phyloP scores from a whole-genome alignment of 2,329 filamentous ascomycete genomes.

The Lecanicillium sp. region DNA sequence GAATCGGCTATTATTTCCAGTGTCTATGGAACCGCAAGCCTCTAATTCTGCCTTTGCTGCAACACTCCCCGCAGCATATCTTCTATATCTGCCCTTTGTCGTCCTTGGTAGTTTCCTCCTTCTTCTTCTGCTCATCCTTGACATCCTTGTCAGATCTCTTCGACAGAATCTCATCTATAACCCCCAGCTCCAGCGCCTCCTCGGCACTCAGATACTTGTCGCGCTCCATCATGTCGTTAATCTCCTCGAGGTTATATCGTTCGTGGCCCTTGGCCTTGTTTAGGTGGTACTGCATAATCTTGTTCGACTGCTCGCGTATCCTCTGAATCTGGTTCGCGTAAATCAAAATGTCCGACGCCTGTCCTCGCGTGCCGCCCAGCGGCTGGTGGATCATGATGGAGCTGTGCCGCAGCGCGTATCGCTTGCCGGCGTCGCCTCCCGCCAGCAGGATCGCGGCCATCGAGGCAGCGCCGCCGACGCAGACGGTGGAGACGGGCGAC shows the following conservation, averaged over 20 bases:
- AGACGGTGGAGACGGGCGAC: constrained; percentile 88
- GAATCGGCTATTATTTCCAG: too few species aligned
- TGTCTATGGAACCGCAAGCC: too few species aligned
- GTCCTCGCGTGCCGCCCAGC: constrained; percentile 61
- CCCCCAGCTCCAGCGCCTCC: constrained; percentile 82
- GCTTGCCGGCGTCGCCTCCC: constrained; percentile 75
- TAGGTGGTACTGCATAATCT: constrained; percentile 81
- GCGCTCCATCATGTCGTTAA: constrained; percentile 93
- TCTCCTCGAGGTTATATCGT: constrained; percentile 70
- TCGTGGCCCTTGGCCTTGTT: constrained; percentile 69
- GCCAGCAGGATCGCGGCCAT: constrained; percentile 89
- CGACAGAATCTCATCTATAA: constrained; percentile 83
- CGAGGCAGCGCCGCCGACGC: constrained; percentile 85
- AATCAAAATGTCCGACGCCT: constrained; percentile 80
- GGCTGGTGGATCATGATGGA: constrained; percentile 98
- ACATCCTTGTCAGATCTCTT: constrained; percentile 41
- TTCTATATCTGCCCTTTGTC: too few species aligned
- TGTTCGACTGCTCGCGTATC: constrained; percentile 76
- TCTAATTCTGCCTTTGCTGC: too few species aligned
- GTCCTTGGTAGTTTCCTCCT: constrained; percentile 11
- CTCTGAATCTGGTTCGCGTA: constrained; percentile 95
- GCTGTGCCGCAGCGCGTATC: constrained; percentile 86
- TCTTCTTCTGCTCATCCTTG: constrained; percentile 25
- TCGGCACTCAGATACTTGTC: constrained; percentile 89
- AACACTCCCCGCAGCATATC: too few species aligned